Evolutionary conservation across 805 yeast species (phyloP), one percentile per base, ranked within the genome.

Genomic region (Zygosaccharomyces rouxii): DNA sequence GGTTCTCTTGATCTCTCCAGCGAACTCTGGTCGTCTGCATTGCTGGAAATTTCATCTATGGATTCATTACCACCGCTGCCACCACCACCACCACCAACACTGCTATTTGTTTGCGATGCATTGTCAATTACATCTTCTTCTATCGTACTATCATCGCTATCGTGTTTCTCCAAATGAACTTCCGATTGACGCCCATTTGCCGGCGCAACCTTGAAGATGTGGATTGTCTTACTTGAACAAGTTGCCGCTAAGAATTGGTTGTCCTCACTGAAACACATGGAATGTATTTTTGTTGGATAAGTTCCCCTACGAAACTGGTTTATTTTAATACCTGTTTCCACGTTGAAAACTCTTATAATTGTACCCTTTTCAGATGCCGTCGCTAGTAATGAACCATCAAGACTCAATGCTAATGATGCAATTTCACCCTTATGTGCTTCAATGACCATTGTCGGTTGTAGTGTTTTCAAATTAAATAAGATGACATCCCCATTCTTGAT

Each of bases 221-320:
- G 99, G 19, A 94, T 90, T 0, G 99, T 94, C 38, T 87, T 95
- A 18, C 95, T 88, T 2, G 95, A 81, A 23, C 95, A 84, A 9
- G 92, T 80, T 22, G 92, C 96, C n/a, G 88, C 79, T 26, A 94
- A 71, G 53, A 84, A 78, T 13, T 75, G 74, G 51, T 86, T 83
- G 53, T 86, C 85, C 22, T 74, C 70, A 53, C 88, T 84, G 68
- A 94, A 94, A 31, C 80, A 75, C 54, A 94, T 72, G 9, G 95
- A 84, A 57, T 80, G 81, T 14, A 94, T 86, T 53, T 74, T 77
- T 2, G 97, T 86, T 3, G 88, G 86, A 62, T 90, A 90, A 1
- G 92, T 82, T 0, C 95, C 95, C 62, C 95, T 74, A 60, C 95
- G 72, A 60, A 84, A 85, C 57, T 86, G 92, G 54, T 74, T 80